These are phyloP conservation scores for Pseudodiploospora longispora DNA, from an alignment of 2,329 filamentous ascomycete species.

Conservation along the genomic window DNA sequence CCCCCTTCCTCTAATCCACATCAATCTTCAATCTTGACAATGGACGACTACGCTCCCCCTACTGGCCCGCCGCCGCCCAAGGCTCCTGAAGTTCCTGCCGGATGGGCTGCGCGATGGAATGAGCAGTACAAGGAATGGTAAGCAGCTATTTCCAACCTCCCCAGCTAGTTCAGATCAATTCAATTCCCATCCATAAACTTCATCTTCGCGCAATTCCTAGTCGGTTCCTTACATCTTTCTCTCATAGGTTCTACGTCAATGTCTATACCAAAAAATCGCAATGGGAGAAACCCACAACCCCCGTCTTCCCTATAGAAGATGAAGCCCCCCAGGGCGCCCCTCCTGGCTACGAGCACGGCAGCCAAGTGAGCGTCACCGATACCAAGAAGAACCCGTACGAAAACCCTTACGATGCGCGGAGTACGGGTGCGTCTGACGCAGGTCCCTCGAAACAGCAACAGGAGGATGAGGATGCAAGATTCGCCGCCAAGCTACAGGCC, in stretches of 20 bases:
- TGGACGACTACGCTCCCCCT: constrained; percentile 49
- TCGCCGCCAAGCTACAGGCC: constrained; percentile 72
- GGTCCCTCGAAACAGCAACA: constrained; percentile 19
- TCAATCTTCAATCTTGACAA: constrained; percentile 15
- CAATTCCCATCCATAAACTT: background rate
- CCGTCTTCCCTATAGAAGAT: constrained; percentile 46
- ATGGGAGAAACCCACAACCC: constrained; percentile 76
- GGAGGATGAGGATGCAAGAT: constrained; percentile 57
- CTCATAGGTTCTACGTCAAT: constrained; percentile 78
- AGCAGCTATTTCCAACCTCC: constrained; percentile 10
- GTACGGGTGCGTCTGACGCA: constrained; percentile 24
- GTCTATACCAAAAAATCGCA: constrained; percentile 79
- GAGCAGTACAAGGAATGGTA: constrained; percentile 81
- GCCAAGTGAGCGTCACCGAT: constrained; percentile 33
- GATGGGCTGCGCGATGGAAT: constrained; percentile 82
- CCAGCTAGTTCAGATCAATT: too few species aligned
- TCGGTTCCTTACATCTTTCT: constrained; percentile 9
- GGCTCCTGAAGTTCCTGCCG: constrained; percentile 54
- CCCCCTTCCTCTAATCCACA: too few species aligned
- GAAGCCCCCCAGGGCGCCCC: constrained; percentile 51
- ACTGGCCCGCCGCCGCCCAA: constrained; percentile 48
- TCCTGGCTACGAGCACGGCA: constrained; percentile 52
- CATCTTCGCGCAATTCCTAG: background rate
- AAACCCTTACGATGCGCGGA: constrained; percentile 57
- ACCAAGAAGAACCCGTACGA: constrained; percentile 68